Evolutionary conservation across 257 asterid species (phyloP).

Genomic region (Mitragyna speciosa): DNA sequence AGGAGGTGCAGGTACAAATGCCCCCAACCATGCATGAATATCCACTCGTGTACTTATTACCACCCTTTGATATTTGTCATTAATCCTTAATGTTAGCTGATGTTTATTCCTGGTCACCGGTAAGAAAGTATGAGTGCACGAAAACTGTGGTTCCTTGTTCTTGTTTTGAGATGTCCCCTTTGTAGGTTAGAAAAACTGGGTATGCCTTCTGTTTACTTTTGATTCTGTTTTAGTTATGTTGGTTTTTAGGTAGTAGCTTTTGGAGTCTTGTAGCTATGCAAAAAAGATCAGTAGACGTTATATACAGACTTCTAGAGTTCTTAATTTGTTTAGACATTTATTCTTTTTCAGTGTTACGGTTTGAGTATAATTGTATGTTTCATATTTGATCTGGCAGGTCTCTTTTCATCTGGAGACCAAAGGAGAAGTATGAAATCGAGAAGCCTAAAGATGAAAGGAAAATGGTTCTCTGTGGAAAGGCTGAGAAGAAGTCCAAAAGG

Average conservation of each 20-base stretch:
- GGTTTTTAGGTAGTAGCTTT: not conserved
- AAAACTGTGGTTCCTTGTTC: not conserved
- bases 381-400: conserved; percentile 47
- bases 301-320: not conserved
- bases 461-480: conserved; percentile 61
- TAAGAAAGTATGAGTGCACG: not conserved
- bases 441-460: conserved; percentile 39
- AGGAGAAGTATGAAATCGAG: conserved; percentile 43
- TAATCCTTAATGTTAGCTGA: not conserved
- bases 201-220: not conserved
- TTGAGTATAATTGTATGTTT: not conserved
- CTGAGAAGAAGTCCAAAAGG: conserved; percentile 39
- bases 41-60: not conserved
- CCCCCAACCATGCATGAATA: not conserved
- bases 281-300: too few relatives aligned
- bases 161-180: not conserved
- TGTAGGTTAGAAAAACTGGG: not conserved
- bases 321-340: not conserved
- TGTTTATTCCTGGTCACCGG: not conserved
- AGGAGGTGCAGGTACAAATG: not conserved
- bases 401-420: conserved; percentile 86
- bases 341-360: not conserved
- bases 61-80: not conserved
- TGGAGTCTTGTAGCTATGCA: not conserved
- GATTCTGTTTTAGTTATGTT: not conserved